Percentiles rank a stretch among this genome's conserved stretches.
Evolutionary conservation across 1,139 yeast species (phyloP).

Genomic region (Kodamaea plutei): DNA sequence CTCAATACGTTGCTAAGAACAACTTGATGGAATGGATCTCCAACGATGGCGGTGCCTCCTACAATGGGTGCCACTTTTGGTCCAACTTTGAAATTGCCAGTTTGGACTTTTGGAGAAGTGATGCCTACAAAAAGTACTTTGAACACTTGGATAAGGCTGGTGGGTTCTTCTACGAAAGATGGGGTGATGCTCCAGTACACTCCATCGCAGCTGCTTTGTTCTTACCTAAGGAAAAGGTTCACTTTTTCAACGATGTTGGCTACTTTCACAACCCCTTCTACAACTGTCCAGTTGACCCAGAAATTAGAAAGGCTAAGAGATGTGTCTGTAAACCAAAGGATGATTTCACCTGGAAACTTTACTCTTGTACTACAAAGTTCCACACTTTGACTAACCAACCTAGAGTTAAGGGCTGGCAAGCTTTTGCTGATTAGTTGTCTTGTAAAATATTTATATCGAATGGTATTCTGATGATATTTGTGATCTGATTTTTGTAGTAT

Average conservation of each 20-base stretch:
- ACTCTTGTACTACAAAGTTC: constrained; percentile 77
- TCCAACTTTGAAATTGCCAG: constrained; percentile 81
- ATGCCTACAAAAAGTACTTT: constrained; percentile 66
- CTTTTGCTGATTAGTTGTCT: constrained; percentile 31
- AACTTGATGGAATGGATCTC: constrained; percentile 72
- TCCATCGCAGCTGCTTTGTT: constrained; percentile 81
- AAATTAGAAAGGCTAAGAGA: constrained; percentile 46
- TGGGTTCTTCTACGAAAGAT: constrained; percentile 86
- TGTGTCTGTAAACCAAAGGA: constrained; percentile 70
- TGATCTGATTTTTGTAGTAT: too few relatives aligned
- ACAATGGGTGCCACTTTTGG: constrained; percentile 86
- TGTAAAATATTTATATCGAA: too few relatives aligned
- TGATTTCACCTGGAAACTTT: constrained; percentile 84
- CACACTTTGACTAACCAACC: constrained; percentile 57
- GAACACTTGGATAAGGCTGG: constrained; percentile 72
- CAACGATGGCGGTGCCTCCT: constrained; percentile 61
- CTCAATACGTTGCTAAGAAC: constrained; percentile 60
- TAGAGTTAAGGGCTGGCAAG: constrained; percentile 78
- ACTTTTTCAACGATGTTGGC: constrained; percentile 80
- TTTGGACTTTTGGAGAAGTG: constrained; percentile 68
- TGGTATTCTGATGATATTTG: too few relatives aligned
- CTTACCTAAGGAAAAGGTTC: constrained; percentile 60
- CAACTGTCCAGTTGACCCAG: constrained; percentile 70
- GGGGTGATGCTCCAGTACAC: constrained; percentile 95
- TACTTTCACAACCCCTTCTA: constrained; percentile 75